Conservation (phyloP, 164 flowering plant genomes). For the Paratinospora sagittata region DNA sequence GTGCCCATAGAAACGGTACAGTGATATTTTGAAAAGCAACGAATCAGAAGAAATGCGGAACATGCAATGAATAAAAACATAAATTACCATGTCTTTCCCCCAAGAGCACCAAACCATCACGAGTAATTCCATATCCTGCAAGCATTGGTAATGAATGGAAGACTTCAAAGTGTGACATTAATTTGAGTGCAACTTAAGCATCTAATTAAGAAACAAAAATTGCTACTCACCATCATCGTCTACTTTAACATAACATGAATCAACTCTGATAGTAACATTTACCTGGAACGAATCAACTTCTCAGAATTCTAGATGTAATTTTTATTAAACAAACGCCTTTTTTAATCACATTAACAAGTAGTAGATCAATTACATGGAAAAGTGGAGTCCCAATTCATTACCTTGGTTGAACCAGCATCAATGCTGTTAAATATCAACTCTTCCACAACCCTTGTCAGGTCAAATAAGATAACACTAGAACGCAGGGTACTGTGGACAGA, state of each 20-base stretch:
- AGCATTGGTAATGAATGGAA: conserved; percentile 9
- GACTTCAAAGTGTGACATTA: background rate
- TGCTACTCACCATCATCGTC: conserved; percentile 72
- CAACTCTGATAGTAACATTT: conserved; percentile 49
- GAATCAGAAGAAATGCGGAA: background rate
- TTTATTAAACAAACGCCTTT: too few relatives aligned
- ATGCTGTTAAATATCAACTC: conserved; percentile 80
- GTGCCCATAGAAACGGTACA: background rate
- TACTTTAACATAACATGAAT: conserved; percentile 59
- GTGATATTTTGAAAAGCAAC: background rate
- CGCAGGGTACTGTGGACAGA: conserved; percentile 57
- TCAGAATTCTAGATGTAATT: background rate
- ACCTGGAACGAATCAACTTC: conserved; percentile 36
- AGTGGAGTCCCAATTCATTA: conserved; percentile 15
- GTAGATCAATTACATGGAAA: background rate
- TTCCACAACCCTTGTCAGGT: conserved; percentile 76
- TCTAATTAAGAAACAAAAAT: conserved; percentile 7
- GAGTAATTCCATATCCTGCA: conserved; percentile 80
- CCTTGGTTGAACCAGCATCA: conserved; percentile 90
- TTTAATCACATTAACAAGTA: background rate
- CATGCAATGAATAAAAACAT: background rate
- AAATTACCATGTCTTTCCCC: conserved; percentile 80
- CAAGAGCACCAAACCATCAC: conserved; percentile 75
- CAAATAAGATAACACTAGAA: conserved; percentile 62
- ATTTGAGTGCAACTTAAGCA: background rate